Percentiles rank a stretch among this genome's conserved stretches.
Conservation (phyloP, 441 rosid genomes). For the Populus tomentosa region DNA sequence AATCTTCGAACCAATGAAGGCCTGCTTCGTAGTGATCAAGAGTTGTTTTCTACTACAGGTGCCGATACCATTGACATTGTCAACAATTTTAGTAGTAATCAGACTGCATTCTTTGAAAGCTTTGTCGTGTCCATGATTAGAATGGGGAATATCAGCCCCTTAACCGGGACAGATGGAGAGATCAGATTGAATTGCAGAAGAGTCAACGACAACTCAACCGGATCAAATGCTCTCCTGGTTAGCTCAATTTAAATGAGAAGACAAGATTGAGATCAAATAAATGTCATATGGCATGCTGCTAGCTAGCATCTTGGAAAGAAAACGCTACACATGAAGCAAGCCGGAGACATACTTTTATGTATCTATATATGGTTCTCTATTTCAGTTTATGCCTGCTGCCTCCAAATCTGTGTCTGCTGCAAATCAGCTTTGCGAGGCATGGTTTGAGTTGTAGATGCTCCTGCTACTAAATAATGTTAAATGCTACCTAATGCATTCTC, state of each 20-base stretch:
- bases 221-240: background rate
- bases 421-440: background rate
- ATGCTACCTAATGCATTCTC: background rate
- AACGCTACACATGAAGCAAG: background rate
- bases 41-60: slow-evolving; percentile 33
- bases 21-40: slow-evolving; percentile 42
- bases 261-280: no score
- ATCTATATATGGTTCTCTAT: background rate
- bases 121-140: slow-evolving; percentile 47
- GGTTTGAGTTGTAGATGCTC: background rate
- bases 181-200: slow-evolving; percentile 44
- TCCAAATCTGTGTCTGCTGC: background rate
- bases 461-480: background rate
- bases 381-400: background rate
- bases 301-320: background rate
- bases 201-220: slow-evolving; percentile 25
- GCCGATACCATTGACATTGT: slow-evolving; percentile 41
- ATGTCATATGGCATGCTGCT: background rate
- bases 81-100: slow-evolving; percentile 23
- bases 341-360: background rate
- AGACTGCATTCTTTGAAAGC: slow-evolving; percentile 36
- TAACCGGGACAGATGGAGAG: slow-evolving; percentile 47
- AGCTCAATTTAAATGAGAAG: background rate
- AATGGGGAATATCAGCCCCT: slow-evolving; percentile 47
- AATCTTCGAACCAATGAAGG: slow-evolving; percentile 41